Percentiles rank a stretch among this genome's conserved stretches.
These are phyloP conservation scores for Potentilla sterilis DNA, from an alignment of 306 rosid genomes.

Conservation along the genomic window DNA sequence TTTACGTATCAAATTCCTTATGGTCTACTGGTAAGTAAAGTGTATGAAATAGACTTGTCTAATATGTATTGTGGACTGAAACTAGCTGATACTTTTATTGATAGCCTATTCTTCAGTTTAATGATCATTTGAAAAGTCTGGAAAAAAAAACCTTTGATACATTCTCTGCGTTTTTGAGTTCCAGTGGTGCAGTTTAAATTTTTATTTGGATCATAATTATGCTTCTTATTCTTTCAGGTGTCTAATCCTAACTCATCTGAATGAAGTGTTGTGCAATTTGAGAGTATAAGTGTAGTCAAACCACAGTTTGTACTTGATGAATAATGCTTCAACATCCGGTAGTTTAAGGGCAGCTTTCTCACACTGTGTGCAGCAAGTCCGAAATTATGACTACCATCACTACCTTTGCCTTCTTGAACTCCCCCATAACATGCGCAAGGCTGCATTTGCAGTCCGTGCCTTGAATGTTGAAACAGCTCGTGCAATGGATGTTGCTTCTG, in stretches of 20 bases:
- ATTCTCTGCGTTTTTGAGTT: not conserved
- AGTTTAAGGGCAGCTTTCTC: constrained; percentile 74
- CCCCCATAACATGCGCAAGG: constrained; percentile 65
- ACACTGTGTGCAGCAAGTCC: constrained; percentile 73
- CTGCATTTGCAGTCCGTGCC: constrained; percentile 77
- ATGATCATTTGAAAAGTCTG: not conserved
- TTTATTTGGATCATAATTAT: not conserved
- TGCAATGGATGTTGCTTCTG: constrained; percentile 88
- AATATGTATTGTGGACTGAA: not conserved
- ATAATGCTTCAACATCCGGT: constrained; percentile 49
- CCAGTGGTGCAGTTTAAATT: not conserved
- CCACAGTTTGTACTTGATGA: constrained; percentile 47
- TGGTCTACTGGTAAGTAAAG: not conserved
- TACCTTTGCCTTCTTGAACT: constrained; percentile 93
- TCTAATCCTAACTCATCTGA: not conserved
- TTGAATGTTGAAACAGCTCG: constrained; percentile 75
- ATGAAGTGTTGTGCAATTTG: constrained; percentile 2
- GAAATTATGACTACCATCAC: constrained; percentile 82
- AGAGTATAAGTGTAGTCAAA: constrained; percentile 11
- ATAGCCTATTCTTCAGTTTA: not conserved
- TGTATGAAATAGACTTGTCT: not conserved
- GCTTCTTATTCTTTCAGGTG: constrained; percentile 6
- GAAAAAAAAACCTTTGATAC: not conserved
- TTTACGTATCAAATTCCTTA: too few species aligned
- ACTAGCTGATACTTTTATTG: not conserved